phyloP scores from a whole-genome alignment of 306 rosid species.

The Fragaria nilgerrensis region DNA sequence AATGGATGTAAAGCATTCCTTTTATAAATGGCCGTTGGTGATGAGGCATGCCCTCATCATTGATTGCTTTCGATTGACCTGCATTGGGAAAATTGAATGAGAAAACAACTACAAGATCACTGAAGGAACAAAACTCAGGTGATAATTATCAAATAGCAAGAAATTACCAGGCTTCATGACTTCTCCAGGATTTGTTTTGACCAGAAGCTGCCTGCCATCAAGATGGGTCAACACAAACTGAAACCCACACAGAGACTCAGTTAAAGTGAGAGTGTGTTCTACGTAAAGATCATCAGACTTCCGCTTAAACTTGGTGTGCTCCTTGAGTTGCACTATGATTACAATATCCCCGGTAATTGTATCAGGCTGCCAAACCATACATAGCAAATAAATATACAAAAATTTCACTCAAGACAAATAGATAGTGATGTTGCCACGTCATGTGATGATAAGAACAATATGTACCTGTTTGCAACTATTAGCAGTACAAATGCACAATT shows the following conservation, averaged over 20 bases:
- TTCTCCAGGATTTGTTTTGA: slow-evolving; percentile 85
- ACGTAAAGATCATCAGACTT: slow-evolving; percentile 52
- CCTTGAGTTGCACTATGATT: slow-evolving; percentile 64
- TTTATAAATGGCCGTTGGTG: slow-evolving; percentile 58
- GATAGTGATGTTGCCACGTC: not conserved
- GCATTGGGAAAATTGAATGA: not conserved
- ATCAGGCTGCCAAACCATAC: slow-evolving; percentile 53
- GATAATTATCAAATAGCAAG: slow-evolving; percentile 2
- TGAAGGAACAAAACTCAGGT: not conserved
- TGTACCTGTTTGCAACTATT: not conserved
- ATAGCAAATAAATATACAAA: not conserved
- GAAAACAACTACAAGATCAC: not conserved
- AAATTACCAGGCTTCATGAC: slow-evolving; percentile 71
- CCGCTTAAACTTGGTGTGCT: slow-evolving; percentile 61
- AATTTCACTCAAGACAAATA: not conserved
- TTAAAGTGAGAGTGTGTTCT: slow-evolving; percentile 56
- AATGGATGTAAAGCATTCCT: slow-evolving; percentile 59
- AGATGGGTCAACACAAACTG: slow-evolving; percentile 65
- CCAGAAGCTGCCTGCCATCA: slow-evolving; percentile 78
- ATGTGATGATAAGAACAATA: not conserved
- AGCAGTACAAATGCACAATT: not conserved
- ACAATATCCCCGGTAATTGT: slow-evolving; percentile 70
- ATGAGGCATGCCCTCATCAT: slow-evolving; percentile 80
- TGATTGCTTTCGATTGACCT: slow-evolving; percentile 66
- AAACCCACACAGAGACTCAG: slow-evolving; percentile 80